Percentiles rank a stretch among this genome's conserved stretches.
phyloP scores from a whole-genome alignment of 441 rosid genomes.

The Pelargonium australe region DNA sequence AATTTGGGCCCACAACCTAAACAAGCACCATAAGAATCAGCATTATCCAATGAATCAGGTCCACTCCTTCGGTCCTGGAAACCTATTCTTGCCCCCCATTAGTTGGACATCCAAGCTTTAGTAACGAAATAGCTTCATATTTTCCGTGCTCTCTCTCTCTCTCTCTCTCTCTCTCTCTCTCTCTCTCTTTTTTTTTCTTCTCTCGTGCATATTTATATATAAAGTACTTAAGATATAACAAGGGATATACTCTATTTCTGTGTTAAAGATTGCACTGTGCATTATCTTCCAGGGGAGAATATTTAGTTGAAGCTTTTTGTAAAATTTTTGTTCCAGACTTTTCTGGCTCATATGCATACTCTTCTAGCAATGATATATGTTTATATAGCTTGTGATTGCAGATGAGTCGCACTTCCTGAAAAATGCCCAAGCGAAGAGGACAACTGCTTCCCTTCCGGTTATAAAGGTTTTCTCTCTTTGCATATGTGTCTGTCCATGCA shows the following conservation, averaged over 20 bases:
- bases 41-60: background rate
- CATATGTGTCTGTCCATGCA: background rate
- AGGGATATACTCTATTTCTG: background rate
- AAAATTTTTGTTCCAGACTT: background rate
- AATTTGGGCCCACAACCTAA: too few species aligned
- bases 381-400: constrained; percentile 82
- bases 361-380: constrained; percentile 23
- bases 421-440: constrained; percentile 97
- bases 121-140: background rate
- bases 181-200: background rate
- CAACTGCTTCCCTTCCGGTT: constrained; percentile 70
- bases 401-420: constrained; percentile 96
- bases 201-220: background rate
- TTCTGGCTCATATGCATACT: constrained; percentile 14
- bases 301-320: background rate
- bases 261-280: background rate
- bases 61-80: background rate
- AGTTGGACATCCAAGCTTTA: background rate
- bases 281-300: background rate
- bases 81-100: background rate
- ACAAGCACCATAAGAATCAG: too few species aligned
- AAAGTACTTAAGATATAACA: background rate
- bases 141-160: background rate
- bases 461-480: constrained; percentile 54
- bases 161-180: too few species aligned